Base-by-base conservation (phyloP, 805 yeast genomes). In the Myxozyma mucilagina region DNA sequence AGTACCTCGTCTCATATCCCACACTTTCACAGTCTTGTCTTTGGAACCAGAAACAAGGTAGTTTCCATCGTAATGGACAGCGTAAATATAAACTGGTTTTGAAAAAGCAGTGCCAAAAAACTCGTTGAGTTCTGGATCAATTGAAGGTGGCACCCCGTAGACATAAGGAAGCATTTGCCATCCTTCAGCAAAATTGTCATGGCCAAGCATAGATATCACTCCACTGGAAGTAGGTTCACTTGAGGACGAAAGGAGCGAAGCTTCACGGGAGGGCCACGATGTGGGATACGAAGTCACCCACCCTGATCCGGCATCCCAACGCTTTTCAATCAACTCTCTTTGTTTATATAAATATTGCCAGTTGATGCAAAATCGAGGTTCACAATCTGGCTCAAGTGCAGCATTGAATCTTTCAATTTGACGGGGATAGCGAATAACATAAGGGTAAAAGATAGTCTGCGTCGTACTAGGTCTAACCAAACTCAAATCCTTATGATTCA, bases 1-100 rank as follows among this genome's bases (percentile, higher is more conserved):
- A 44, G 16, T n/a, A 2, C 20, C 96, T 53, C 89, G 84, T 69
- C 87, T 93, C 54, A 85, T 86, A 75, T 93, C 98, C 2, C 98
- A 98, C 45, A 92, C 79, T 74, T 93, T 91, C 49, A 92, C 85
- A 1, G 94, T 86, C 32, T 89, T 84, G 72, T 93, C 97, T 72
- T 89, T 89, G 2, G 97, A 89, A 0, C 97, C 98, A 3, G 97
- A 89, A 76, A 93, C 88, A 47, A 94, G 76, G 64, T 84, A 77
- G 69, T 86, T 81, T 72, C 90, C 88, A 69, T 86, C 87, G 75
- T 89, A 91, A 73, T 90, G 96, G 59, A 94, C n/a, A 31, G 45
- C 43, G 38, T 60, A 60, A 16, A 60, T 51, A 44, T 35, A 42
- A 32, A 41, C 18, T 8, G 36, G 36, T 48, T 39, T 36, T 31